phyloP scores from a whole-genome alignment of 768 basidiomycete species.

The Suillus ampliporus region DNA sequence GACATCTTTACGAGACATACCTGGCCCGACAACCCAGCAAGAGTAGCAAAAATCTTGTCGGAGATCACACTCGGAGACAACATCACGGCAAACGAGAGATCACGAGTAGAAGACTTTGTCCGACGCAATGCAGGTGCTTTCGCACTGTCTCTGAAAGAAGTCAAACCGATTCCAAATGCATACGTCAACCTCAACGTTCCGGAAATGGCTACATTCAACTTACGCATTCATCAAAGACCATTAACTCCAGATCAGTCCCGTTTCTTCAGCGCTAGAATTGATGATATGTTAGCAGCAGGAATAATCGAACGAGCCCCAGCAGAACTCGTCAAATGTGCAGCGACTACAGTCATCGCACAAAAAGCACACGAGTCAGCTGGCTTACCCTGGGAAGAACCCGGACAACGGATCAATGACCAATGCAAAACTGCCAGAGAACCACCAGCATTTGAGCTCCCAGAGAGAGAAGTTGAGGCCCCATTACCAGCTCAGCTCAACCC shows the following conservation, averaged over 20 bases:
- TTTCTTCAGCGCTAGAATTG: conserved; percentile 1
- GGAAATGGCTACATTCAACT: not conserved
- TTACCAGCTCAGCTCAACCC: no score
- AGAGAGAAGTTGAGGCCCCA: no score
- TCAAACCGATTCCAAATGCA: conserved; percentile 27
- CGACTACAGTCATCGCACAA: conserved; percentile 41
- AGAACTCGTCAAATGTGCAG: no score
- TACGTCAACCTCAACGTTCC: conserved; percentile 6
- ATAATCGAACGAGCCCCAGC: no score
- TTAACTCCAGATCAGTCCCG: conserved; percentile 9
- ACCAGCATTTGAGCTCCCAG: no score
- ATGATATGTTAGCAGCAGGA: conserved; percentile 9
- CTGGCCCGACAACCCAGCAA: no score
- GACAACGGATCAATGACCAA: conserved; percentile 39
- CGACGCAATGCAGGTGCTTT: conserved; percentile 44
- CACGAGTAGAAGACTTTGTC: conserved; percentile 30
- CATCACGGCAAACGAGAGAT: conserved; percentile 28
- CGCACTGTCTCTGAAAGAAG: conserved; percentile 45
- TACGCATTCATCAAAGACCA: not conserved
- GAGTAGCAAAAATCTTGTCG: no score
- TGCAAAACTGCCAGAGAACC: no score
- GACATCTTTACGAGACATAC: no score
- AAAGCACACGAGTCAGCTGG: conserved; percentile 41
- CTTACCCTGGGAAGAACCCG: conserved; percentile 39
- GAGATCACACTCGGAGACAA: conserved; percentile 38